These are phyloP conservation scores for Arthrobotrys megalospora DNA, from an alignment of 2,329 filamentous ascomycete species.

Conservation along the genomic window DNA sequence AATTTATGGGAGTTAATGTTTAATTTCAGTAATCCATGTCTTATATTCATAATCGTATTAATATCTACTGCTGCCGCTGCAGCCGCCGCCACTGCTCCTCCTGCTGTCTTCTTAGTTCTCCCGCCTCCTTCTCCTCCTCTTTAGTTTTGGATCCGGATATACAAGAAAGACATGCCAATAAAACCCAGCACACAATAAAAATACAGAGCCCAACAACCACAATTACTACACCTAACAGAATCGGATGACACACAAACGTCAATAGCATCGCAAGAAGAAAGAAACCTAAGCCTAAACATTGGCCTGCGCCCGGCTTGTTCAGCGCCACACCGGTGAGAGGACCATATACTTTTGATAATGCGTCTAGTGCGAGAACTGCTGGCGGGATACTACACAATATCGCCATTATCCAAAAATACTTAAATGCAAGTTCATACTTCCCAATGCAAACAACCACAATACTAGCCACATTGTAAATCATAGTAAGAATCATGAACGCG, in stretches of 20 bases:
- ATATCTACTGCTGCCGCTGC: no score
- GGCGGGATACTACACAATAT: conserved; percentile 11
- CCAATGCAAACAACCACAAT: background rate
- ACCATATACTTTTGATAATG: conserved; percentile 13
- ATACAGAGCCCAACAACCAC: conserved; percentile 3
- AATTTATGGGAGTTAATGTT: no score
- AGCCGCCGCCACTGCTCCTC: no score
- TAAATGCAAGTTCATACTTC: conserved; percentile 4
- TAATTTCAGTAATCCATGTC: no score
- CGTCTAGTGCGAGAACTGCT: background rate
- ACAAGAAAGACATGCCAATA: no score
- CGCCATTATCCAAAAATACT: conserved; percentile 23
- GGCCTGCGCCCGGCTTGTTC: conserved; percentile 24
- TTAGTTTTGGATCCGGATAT: no score
- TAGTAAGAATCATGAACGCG: conserved; percentile 4
- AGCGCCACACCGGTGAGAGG: conserved; percentile 24
- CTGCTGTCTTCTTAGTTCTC: no score
- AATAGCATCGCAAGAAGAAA: conserved; percentile 30
- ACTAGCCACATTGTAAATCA: conserved; percentile 19
- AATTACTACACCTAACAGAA: background rate
- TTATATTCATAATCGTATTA: no score
- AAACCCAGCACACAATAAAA: conserved; percentile 1
- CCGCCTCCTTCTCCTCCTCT: no score
- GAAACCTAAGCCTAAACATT: conserved; percentile 36
- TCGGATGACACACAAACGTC: conserved; percentile 23